These are phyloP conservation scores for Neonothopanus nambi DNA, from an alignment of 1,284 basidiomycete genomes.

Conservation along the genomic window DNA sequence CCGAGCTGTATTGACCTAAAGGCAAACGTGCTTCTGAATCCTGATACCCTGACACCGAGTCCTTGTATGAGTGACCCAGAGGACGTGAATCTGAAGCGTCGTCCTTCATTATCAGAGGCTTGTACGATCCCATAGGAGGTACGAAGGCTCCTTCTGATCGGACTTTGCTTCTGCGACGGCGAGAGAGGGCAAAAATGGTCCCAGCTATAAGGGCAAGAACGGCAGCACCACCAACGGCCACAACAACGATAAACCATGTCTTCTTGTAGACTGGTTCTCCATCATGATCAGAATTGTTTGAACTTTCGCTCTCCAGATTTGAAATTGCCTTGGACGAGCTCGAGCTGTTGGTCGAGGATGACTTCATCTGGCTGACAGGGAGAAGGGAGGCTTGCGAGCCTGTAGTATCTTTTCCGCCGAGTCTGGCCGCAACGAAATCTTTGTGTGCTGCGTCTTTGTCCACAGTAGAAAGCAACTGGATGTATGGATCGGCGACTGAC, in stretches of 20 bases:
- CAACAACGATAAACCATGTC: constrained; percentile 3
- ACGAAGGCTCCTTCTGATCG: constrained; percentile 5
- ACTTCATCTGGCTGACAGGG: neutral
- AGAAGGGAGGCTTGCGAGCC: constrained; percentile 5
- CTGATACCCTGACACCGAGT: no score
- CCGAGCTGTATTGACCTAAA: neutral
- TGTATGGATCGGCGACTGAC: constrained; percentile 28
- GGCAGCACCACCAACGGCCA: constrained; percentile 1
- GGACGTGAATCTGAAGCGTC: neutral
- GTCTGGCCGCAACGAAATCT: constrained; percentile 33
- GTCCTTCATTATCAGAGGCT: neutral
- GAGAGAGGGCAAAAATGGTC: neutral
- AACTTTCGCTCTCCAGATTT: neutral
- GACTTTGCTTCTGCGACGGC: constrained; percentile 9
- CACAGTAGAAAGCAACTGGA: constrained; percentile 34
- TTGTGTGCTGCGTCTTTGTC: constrained; percentile 27
- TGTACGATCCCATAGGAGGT: constrained; percentile 13
- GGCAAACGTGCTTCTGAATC: neutral
- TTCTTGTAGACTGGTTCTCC: constrained; percentile 5
- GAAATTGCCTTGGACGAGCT: neutral
- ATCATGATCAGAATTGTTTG: neutral
- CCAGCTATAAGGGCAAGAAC: neutral
- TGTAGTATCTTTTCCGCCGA: constrained; percentile 21
- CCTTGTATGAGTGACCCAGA: no score
- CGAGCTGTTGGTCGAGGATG: neutral